Evolutionary conservation across 108 stramenopile species (phyloP).

Genomic region (Pelagomonas calceolata): DNA sequence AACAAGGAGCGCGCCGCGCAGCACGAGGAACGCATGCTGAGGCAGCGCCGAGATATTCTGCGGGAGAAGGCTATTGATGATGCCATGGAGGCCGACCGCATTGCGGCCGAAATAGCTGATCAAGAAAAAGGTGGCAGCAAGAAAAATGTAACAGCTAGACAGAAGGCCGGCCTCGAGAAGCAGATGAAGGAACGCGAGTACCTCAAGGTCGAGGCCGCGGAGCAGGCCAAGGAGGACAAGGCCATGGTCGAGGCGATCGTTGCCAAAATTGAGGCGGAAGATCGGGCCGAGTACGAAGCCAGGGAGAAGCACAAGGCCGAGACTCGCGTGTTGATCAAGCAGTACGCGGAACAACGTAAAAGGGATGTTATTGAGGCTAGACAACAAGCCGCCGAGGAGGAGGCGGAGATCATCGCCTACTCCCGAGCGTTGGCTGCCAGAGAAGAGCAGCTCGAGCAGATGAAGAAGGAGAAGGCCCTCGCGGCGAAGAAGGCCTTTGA

Average conservation of each 20-base stretch:
- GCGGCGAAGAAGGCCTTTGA: slow-evolving; percentile 19
- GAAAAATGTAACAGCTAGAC: slow-evolving; percentile 24
- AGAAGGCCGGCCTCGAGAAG: slow-evolving; percentile 45
- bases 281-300: slow-evolving; percentile 32
- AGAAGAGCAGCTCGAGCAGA: slow-evolving; percentile 15
- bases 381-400: background rate
- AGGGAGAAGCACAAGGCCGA: slow-evolving; percentile 43
- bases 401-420: background rate
- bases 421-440: background rate
- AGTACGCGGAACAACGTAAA: slow-evolving; percentile 2
- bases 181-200: slow-evolving; percentile 47
- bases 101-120: slow-evolving; percentile 29
- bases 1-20: slow-evolving; percentile 62
- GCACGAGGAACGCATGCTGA: slow-evolving; percentile 45
- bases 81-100: slow-evolving; percentile 50
- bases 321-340: background rate
- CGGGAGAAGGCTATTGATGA: slow-evolving; percentile 53
- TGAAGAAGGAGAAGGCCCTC: slow-evolving; percentile 32
- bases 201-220: slow-evolving; percentile 27
- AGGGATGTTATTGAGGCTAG: background rate
- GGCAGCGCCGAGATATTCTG: slow-evolving; percentile 37
- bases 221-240: slow-evolving; percentile 38
- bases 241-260: slow-evolving; percentile 49
- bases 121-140: slow-evolving; percentile 33
- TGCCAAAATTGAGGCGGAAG: slow-evolving; percentile 42